These are phyloP conservation scores for Penicillium goetzii DNA, from an alignment of 495 filamentous ascomycete species.

Conservation along the genomic window DNA sequence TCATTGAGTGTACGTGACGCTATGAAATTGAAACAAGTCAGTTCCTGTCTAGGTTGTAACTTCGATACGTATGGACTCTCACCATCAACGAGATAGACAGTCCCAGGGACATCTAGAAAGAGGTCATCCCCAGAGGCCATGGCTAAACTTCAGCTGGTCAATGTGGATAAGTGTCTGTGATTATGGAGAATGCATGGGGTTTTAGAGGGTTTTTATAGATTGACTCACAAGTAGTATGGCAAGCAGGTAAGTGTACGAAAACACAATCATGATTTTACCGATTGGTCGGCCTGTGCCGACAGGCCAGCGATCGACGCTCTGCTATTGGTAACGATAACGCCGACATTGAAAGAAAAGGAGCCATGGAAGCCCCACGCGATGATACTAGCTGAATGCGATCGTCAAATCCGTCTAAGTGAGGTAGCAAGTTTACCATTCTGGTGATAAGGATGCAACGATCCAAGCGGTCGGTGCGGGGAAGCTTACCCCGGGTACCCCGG, in stretches of 20 bases:
- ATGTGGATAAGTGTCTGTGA: not conserved
- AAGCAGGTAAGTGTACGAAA: not conserved
- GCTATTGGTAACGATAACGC: conserved; percentile 7
- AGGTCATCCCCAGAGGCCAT: conserved; percentile 32
- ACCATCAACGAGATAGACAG: conserved; percentile 38
- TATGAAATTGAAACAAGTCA: conserved; percentile 12
- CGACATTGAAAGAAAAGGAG: conserved; percentile 8
- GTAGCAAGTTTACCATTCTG: not conserved
- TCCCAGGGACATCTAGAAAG: conserved; percentile 36
- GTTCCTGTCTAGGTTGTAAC: too few species aligned
- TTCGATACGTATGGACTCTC: not conserved
- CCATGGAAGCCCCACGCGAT: conserved; percentile 31
- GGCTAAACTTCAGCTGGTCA: not conserved
- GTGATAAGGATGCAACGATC: conserved; percentile 4
- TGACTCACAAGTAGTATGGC: not conserved
- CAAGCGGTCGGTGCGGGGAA: conserved; percentile 23
- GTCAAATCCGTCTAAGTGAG: not conserved
- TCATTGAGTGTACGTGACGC: conserved; percentile 22
- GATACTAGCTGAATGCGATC: not conserved
- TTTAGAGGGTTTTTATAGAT: not conserved
- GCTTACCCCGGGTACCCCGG: conserved; percentile 22
- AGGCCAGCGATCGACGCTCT: conserved; percentile 7
- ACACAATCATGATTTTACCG: not conserved
- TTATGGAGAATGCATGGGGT: too few species aligned
- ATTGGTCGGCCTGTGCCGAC: conserved; percentile 22